Evolutionary conservation across 2,329 filamentous ascomycete genomes (phyloP), one percentile per base, ranked within the genome.

Genomic region (Ceratocystis huliohia): DNA sequence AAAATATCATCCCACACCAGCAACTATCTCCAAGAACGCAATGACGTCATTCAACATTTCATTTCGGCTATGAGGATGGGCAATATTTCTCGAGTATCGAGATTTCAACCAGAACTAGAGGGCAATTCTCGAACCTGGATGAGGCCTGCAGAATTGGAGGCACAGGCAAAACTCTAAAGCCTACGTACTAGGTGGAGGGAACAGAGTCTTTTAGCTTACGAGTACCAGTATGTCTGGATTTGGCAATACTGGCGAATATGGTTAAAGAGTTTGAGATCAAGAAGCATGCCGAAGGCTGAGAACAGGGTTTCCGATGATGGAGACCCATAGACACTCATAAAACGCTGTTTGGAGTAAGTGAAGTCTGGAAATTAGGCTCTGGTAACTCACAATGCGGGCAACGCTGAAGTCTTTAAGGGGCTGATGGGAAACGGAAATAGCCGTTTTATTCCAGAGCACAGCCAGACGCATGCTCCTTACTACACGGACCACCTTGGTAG

Each of bases 301-400:
- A 25, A 62, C 17, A 20, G 33, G 6, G 17, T 25, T 20, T 7
- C 2, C 7, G 22, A 28, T 13, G 20, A 4, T 8, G 3, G 28
- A 28, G 22, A 30, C 10, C 13, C 41, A 20, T 70, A 68, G 61
- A 56, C 61, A 15, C 17, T 61, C 0, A 53, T 72, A 1, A 65
- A 62, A 30, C 28, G 45, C 2, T 57, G 70, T 28, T 65, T 73
- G 0, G 70, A 69, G 65, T 70, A 65, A 1, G 59, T 68, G 20
- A 37, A 53, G 1, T 66, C 70, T 1, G 22, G 22, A 2, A 67
- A 64, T 1, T 73, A 71, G 71, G 63, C 72, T 30, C 67, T 73
- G 0, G 46, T 72, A 6, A 8, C 72, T 5, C 71, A 72, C 44
- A 72, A 71, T 17, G 70, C 70, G 4, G 70, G 72, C 53, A 70